Percentiles rank a stretch among this genome's conserved stretches.
phyloP scores from a whole-genome alignment of 306 rosid genomes.

The Oemleria cerasiformis region DNA sequence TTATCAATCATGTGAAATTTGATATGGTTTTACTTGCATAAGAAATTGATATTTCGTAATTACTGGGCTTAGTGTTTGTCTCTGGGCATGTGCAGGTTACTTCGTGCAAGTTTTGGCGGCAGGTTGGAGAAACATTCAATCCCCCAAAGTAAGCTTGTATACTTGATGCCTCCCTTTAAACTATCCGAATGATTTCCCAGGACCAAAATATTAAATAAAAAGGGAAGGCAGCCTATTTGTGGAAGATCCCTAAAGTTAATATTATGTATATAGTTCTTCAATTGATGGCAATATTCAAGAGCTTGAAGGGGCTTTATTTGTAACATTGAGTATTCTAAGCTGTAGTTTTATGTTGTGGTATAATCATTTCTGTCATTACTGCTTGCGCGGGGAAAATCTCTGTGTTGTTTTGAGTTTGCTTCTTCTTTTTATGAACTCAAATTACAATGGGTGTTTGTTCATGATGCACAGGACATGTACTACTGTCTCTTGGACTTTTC shows the following conservation, averaged over 20 bases:
- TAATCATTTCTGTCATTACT: background rate
- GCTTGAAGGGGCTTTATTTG: background rate
- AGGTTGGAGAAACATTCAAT: constrained; percentile 79
- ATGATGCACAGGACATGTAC: constrained; percentile 59
- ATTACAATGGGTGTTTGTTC: background rate
- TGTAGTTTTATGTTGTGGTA: background rate
- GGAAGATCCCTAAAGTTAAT: background rate
- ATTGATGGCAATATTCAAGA: background rate
- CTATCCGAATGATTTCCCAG: background rate
- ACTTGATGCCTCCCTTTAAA: background rate
- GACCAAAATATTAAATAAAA: background rate
- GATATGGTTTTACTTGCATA: background rate
- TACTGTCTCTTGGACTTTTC: constrained; percentile 79
- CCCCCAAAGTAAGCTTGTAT: constrained; percentile 65
- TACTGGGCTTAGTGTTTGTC: constrained; percentile 3
- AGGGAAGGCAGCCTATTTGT: constrained; percentile 9
- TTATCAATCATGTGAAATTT: background rate
- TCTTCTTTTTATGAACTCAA: background rate
- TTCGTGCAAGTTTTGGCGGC: constrained; percentile 77
- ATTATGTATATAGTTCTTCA: background rate
- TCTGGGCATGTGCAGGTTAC: constrained; percentile 51
- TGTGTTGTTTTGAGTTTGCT: background rate
- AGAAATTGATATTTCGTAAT: background rate
- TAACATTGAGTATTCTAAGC: background rate
- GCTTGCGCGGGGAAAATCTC: background rate